Base-by-base conservation (phyloP, 495 filamentous ascomycete species). In the Podospora didyma region DNA sequence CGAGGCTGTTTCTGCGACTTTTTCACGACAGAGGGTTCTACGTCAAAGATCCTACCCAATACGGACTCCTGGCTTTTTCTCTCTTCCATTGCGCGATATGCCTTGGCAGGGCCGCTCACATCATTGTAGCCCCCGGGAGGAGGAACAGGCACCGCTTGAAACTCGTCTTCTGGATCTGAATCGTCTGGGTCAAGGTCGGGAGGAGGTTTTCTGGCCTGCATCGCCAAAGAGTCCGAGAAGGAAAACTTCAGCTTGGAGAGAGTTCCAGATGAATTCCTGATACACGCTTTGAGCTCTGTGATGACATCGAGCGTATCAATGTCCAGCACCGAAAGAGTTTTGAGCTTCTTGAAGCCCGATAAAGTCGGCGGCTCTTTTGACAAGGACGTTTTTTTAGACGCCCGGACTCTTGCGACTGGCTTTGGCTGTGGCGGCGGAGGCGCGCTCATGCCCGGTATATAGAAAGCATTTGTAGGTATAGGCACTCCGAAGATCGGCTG, bases 221-320 rank as follows among this genome's bases (percentile, higher is more conserved):
- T 61, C 6, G 80, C 79, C 2, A 83, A 66, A 0, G 61, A 26
- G 19, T 79, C 73, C 0, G 84, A 86, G 51, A 87, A 78, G 2
- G 84, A 86, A 3, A 87, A 65, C 55, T 78, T 78, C 23, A 87
- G 63, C 44, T 74, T 74, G 20, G 71, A 73, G 22, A 87, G 71
- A 1, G 77, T 76, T 7, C 74, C 70, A 0, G 76, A 74, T 12
- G 73, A 83, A 56, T 76, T 75, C 35, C 67, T 64, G 21, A 87
- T 67, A 54, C 81, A 86, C 2, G 66, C 47, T 26, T 77, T 72
- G 50, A 87, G 68, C 67, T 86, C 83, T 2, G 69, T 55, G 5
- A 85, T 57, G 34, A 81, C 73, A 20, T 85, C 82, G 10, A 84
- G 70, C 14, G 58, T 73, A 22, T 85, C 80, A 6, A 87, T 80